Evolutionary conservation across 768 basidiomycete genomes (phyloP), one percentile per base, ranked within the genome.

Genomic region (Rubroboletus satanas): DNA sequence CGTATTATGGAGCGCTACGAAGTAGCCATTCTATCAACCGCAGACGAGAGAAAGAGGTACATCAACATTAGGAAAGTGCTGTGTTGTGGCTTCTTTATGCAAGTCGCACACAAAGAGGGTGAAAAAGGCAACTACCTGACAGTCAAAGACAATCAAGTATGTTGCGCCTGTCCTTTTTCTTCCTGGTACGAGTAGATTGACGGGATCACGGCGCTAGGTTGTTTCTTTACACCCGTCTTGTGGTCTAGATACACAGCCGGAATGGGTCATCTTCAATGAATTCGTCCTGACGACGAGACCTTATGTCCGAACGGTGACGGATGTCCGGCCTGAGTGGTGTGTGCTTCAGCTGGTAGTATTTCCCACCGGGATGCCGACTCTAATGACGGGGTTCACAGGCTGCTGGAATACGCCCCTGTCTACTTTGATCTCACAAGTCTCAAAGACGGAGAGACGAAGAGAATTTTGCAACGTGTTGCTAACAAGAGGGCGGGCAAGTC

Each of bases 31-130:
- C 70, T 93, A 28, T 85, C 85, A 7, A 77, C 83, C 2, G 70
- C 68, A 28, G 88, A 93, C 60, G 82, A 88, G 62, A 79, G 77
- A 65, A 89, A 86, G 66, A 81, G 88, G 59, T 88, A 83, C 69
- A 58, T 74, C 50, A 87, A 86, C 61, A 85, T 98, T 52, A 83
- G 93, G 28, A 85, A 86, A 71, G 88, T 88, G 0, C 77, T 98
- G 21, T 88, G 90, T 5, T 89, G 87, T 62, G 97, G 95, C 2
- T 99, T 91, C 79, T 99, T 98, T 75, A 98, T 97, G 96, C 96
- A 98, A 68, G 84, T 93, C 12, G 97, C 95, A 7, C 93, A 97
- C 71, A 90, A 91, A 69, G 93, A 95, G 67, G 91, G 92, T 4
- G 91, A 93, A 68, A 94, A 92, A 71, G 83, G 86, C 3, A 81